phyloP scores from a whole-genome alignment of 176 grass and related monocot species.

The Calamus simplicifolius region DNA sequence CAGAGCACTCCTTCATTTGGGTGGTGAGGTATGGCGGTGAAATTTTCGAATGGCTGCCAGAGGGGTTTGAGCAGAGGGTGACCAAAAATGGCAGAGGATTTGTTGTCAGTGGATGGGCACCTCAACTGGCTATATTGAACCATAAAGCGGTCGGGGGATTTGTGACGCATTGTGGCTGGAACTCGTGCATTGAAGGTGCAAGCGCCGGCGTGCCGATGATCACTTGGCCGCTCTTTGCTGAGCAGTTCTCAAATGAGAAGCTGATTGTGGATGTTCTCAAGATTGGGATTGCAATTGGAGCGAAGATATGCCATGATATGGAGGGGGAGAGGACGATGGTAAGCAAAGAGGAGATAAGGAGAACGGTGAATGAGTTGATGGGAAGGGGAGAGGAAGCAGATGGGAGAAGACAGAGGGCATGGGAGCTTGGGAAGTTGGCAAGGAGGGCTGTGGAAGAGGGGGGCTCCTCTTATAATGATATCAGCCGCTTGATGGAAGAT shows the following conservation, averaged over 20 bases:
- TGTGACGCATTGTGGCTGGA: constrained; percentile 19
- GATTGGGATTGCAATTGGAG: not conserved
- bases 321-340: constrained; percentile 1
- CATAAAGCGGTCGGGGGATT: constrained; percentile 15
- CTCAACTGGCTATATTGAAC: constrained; percentile 8
- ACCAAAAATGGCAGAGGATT: too few species aligned
- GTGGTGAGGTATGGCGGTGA: not conserved
- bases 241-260: constrained; percentile 14
- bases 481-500: too few species aligned
- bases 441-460: too few species aligned
- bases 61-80: not conserved
- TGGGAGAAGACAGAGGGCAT: not conserved
- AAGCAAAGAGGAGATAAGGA: not conserved
- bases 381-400: not conserved
- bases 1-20: constrained; percentile 8
- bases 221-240: constrained; percentile 9
- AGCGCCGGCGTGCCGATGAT: constrained; percentile 4
- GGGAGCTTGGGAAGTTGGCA: too few species aligned
- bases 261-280: constrained; percentile 1
- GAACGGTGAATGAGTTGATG: constrained; percentile 8
- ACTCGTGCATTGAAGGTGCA: constrained; percentile 5
- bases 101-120: not conserved
- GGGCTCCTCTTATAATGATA: too few species aligned
- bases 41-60: not conserved
- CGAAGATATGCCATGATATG: not conserved